phyloP scores from a whole-genome alignment of 768 basidiomycete genomes.

The Podaxis sp. region DNA sequence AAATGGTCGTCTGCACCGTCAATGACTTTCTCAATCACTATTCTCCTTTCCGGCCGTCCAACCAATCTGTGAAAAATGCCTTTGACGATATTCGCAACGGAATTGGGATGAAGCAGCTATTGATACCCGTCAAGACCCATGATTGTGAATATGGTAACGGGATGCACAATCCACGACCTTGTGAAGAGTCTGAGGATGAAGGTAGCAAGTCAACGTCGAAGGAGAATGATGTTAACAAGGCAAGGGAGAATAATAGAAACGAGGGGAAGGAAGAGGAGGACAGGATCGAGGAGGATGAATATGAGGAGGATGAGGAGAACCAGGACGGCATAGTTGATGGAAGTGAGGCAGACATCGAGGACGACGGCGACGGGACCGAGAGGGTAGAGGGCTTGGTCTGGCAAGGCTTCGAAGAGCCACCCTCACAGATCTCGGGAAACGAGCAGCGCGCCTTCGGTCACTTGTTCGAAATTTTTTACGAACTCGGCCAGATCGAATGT shows the following conservation, averaged over 20 bases:
- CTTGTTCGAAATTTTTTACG: neutral
- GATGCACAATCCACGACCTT: too few relatives aligned
- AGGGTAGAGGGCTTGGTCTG: neutral
- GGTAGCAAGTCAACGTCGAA: too few relatives aligned
- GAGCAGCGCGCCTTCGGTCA: neutral
- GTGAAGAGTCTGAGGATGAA: too few relatives aligned
- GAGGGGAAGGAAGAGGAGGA: too few relatives aligned
- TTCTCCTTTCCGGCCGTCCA: neutral
- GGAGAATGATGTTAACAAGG: too few relatives aligned
- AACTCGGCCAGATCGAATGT: neutral
- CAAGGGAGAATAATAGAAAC: too few relatives aligned
- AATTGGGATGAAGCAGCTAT: neutral
- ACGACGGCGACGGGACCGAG: too few relatives aligned
- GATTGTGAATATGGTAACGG: neutral
- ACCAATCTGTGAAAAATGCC: neutral
- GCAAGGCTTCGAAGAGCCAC: neutral
- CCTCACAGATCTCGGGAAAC: neutral
- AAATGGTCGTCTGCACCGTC: neutral
- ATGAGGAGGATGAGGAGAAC: too few relatives aligned
- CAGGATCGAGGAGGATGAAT: too few relatives aligned
- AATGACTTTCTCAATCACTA: constrained; percentile 1
- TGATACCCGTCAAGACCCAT: neutral
- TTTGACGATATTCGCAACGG: neutral
- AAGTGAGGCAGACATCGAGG: too few relatives aligned
- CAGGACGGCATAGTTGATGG: too few relatives aligned